Base-by-base conservation (phyloP, 306 rosid genomes). In the Quercus variabilis region DNA sequence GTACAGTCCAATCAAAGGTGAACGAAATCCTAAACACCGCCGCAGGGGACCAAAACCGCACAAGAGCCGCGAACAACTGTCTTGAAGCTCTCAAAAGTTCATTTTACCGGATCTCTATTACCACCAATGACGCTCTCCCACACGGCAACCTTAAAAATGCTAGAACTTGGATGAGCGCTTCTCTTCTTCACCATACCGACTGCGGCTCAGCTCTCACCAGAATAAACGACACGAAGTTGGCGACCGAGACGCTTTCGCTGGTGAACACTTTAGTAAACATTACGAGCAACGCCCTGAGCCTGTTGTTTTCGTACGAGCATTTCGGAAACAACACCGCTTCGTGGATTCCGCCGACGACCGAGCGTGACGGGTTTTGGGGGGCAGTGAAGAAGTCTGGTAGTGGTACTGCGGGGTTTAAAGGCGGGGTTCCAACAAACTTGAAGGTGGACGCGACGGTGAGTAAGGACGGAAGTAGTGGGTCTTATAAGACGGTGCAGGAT, bases 351-450 rank as follows among this genome's bases (percentile, higher is more conserved):
- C 92, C 96, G 0, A 67, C 28, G 19, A 95, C 99, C 0, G 99
- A 95, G 85, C 86, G 96, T 0, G 86, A 89, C 23, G 96, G 94
- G 4, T 89, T 89, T 81, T 95, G 98, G 99, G 96, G 77, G 55
- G 11, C 3, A 6, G n/a, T 1, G 5, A 60, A 13, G 80, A 54
- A 19, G 46, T 30, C 84, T 1, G 73, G 49, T 2, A 73, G 52
- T 1, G 89, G 81, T 13, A 71, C 7, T 7, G 46, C 11, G 11
- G 85, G 17, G 0, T 51, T 41, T 14, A 13, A 11, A 13, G 86
- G 80, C 0, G 91, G 92, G 2, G 43, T 93, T 5, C 98, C 98
- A 69, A 0, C 67, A 21, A 68, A 75, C 6, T 23, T 87, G 74
- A 65, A 9, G 63, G 84, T 84, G 15, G 87, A 91, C 52, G 91